Evolutionary conservation across 306 rosid genomes (phyloP), one percentile per base, ranked within the genome.

Genomic region (apple (Malus domestica)): DNA sequence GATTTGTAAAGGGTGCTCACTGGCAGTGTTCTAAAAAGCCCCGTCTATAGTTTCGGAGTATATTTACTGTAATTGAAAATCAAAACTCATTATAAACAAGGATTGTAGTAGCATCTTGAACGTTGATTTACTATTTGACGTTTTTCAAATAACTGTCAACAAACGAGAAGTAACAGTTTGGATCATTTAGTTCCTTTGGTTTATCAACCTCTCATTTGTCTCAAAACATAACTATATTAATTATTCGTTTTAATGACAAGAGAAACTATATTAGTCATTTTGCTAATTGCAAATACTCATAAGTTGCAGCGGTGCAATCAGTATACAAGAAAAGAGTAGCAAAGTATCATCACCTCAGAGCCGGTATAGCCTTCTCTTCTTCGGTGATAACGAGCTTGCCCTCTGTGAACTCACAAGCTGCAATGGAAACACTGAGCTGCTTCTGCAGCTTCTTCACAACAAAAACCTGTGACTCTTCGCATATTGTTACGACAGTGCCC

Each of bases 391-490:
- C 72, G 71, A 92, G 82, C 82, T 90, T 86, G 71, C 98, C 93
- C 81, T 92, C 97, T 6, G 82, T 65, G 80, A 94, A 87, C 49
- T 90, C 87, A 78, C 98, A 94, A 69, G 83, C 76, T 13, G 74
- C 54, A 75, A 92, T 74, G 15, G 91, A 81, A 19, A 92, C 57
- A 19, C 89, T 97, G 33, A 95, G 98, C 80, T 92, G 97, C 86
- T 87, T 95, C 88, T 90, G 87, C 86, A 89, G 55, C 85, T 95
- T 95, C 88, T 79, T 95, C 85, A 95, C 88, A 22, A 95, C 97
- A 85, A 95, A 95, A 57, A 92, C 90, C 82, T 95, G 96, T 25
- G 92, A 32, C 78, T 90, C 96, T 83, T 95, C 97, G 20, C 98
- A 95, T 64, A 95, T 75, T 29, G 93, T 87, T 51, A 95, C 80